Evolutionary conservation across 345 rosid species (phyloP), one percentile per base, ranked within the genome.

Genomic region (Melaleuca alternifolia): DNA sequence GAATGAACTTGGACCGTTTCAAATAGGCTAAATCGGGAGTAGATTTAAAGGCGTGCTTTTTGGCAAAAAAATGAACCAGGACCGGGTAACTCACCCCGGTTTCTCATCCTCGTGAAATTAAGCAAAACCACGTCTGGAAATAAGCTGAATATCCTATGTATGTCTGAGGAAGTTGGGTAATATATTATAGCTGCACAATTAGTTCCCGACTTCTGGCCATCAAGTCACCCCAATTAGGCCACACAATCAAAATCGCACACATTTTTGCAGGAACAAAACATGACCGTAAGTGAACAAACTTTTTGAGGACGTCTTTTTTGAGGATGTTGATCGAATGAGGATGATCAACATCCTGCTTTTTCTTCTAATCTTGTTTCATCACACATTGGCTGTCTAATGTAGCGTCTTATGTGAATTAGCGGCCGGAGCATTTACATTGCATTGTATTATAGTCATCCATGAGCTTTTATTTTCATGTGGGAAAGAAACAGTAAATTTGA

Each of bases 341-440:
- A 23, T 6, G 37, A 61, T 61, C 37, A n/a, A 13, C 7, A 1
- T 24, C 37, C 37, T n/a, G n/a, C 9, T 6, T 61, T 61, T 59
- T 59, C 33, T n/a, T 59, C 33, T 59, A 59, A 26, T 59, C 0
- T 61, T 61, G 71, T 61, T 61, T n/a, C 71, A 6, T n/a, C 71
- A 2, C 4, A 12, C 5, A 33, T 59, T 28, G 7, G 7, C 18
- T 28, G 37, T 59, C 37, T n/a, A 12, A 2, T 3, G 18, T n/a
- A 12, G 71, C 18, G 9, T 59, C 33, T 59, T n/a, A 11, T 5
- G 11, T 11, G 1, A 57, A 5, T 26, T 14, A 10, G 16, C 1
- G 16, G 65, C 33, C 0, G 0, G 33, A 1, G 6, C 16, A 26
- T 0, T 1, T 26, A 3, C 16, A 26, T 11, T 41, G 33, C 65